Evolutionary conservation across 169 alveolate species (phyloP), one percentile per base, ranked within the genome.

Genomic region (Cyclospora cayetanensis): DNA sequence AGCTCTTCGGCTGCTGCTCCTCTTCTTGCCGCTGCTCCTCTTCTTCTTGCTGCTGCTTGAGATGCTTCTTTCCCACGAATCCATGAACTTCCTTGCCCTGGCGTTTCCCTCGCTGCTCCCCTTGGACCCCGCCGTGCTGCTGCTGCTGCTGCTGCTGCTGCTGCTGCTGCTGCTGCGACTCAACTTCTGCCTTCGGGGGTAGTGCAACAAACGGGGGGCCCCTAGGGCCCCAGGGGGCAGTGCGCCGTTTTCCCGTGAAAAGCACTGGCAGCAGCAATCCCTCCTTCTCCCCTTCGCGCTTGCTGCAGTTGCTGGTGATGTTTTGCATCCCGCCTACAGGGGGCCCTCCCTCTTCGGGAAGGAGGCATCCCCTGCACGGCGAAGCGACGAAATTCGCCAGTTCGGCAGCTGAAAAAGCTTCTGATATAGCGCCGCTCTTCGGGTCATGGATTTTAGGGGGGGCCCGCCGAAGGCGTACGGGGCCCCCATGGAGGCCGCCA

Each of bases 211-310:
- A 70, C 29, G 31, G 46, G 55, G 37, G 83, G 83, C 83, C 83
- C 83, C 83, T 37, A 20, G 83, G 50, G 83, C 37, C 83, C 83
- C 83, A 22, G 55, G 83, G 55, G 20, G 83, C 83, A 15, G 37
- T 35, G 27, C 83, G 83, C 25, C 83, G 83, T 27, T 37, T 70
- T 18, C 83, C 27, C 20, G 27, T 35, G 53, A 53, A 53, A 18
- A 18, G 55, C 27, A 70, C 55, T 2, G 83, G 83, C 83, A 70
- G 53, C 55, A 70, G 52, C 46, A 60, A 31, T 60, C 20, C 20
- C 77, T 70, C 55, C 53, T 70, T 50, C 83, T 70, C 31, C 20
- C 25, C 79, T 11, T 25, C 72, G 15, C 39, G 4, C 31, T 35
- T 70, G 50, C 83, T 31, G 83, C 55, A 1, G 83, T 39, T 37